phyloP scores from a whole-genome alignment of 2,329 filamentous ascomycete species.

The Fusarium beomiforme region DNA sequence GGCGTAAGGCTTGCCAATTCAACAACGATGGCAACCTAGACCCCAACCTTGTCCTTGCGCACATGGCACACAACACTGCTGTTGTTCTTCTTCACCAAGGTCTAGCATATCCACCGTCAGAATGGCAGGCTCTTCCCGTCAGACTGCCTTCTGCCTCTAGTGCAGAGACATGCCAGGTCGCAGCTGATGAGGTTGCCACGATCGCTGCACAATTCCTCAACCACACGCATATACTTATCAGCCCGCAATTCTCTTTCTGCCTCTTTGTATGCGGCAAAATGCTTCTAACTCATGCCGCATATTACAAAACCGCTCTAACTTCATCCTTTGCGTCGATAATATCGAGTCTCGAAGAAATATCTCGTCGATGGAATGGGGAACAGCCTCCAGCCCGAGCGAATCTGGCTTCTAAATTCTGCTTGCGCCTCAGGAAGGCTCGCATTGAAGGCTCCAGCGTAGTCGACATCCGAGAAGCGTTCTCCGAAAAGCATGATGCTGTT shows the following conservation, averaged over 20 bases:
- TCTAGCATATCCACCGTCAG: conserved; percentile 34
- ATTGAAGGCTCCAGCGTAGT: not conserved
- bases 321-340: conserved; percentile 18
- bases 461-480: conserved; percentile 26
- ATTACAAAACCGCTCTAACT: conserved; percentile 2
- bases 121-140: conserved; percentile 23
- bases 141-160: conserved; percentile 26
- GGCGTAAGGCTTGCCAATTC: conserved; percentile 52
- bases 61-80: conserved; percentile 40
- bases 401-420: conserved; percentile 28
- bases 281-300: conserved; percentile 23
- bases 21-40: conserved; percentile 53
- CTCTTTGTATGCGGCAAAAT: conserved; percentile 30
- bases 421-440: conserved; percentile 11
- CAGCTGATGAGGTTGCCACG: conserved; percentile 19
- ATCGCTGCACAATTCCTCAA: conserved; percentile 27
- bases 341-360: conserved; percentile 16
- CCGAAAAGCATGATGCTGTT: not conserved
- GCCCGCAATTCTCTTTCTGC: conserved; percentile 31
- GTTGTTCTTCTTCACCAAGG: conserved; percentile 40
- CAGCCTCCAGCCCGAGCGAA: not conserved
- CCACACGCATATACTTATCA: conserved; percentile 9
- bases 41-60: conserved; percentile 49
- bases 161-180: conserved; percentile 31
- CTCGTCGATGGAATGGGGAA: conserved; percentile 19